Evolutionary conservation across 1,284 basidiomycete species (phyloP).

Genomic region (Erythrobasidium hasegawianum): DNA sequence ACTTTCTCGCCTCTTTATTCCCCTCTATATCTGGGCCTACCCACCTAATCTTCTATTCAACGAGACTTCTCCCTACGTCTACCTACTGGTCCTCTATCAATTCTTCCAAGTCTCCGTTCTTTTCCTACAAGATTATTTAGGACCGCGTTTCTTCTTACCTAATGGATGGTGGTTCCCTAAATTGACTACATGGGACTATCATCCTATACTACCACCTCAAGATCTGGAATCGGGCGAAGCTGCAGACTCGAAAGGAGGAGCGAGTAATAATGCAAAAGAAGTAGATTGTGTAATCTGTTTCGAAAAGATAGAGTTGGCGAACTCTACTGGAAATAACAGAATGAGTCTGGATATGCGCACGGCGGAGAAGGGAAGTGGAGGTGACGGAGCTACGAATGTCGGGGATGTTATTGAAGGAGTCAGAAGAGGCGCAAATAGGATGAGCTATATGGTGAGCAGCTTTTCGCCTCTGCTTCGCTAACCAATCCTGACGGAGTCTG

Average conservation of each 20-base stretch:
- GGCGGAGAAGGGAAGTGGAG: conserved; percentile 15
- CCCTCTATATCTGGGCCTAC: conserved; percentile 47
- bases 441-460: conserved; percentile 35
- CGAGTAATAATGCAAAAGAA: conserved; percentile 11
- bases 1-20: conserved; percentile 45
- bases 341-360: conserved; percentile 20
- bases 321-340: conserved; percentile 23
- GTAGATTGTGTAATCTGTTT: conserved; percentile 49
- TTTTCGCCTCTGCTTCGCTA: too few relatives aligned
- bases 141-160: conserved; percentile 46
- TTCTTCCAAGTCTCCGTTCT: conserved; percentile 41
- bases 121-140: conserved; percentile 43
- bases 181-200: conserved; percentile 46
- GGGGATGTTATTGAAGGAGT: conserved; percentile 26
- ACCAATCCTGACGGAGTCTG: too few relatives aligned
- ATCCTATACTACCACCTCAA: conserved; percentile 40
- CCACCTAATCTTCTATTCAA: conserved; percentile 45
- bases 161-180: conserved; percentile 32
- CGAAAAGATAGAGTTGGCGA: conserved; percentile 40
- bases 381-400: conserved; percentile 10
- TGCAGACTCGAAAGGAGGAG: conserved; percentile 10
- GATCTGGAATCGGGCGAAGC: conserved; percentile 34
- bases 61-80: conserved; percentile 45
- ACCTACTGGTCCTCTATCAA: conserved; percentile 43
- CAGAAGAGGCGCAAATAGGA: conserved; percentile 28